Evolutionary conservation across 1,284 basidiomycete species (phyloP).

Genomic region (Microstroma glucosiphilum): DNA sequence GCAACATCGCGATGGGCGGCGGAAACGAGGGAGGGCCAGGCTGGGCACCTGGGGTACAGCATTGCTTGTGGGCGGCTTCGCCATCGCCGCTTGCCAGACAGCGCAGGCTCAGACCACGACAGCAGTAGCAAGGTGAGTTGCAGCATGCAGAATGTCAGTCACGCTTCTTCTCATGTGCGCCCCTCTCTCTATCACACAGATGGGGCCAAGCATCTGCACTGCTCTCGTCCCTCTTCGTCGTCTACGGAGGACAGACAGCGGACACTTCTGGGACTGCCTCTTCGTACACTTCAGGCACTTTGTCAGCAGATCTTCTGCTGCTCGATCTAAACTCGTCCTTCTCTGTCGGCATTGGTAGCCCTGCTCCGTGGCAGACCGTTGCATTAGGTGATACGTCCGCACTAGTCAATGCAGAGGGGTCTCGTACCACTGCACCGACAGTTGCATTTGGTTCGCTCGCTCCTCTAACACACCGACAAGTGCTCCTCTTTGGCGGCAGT

Average conservation of each 20-base stretch:
- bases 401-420: conserved; percentile 2
- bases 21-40: too few species aligned
- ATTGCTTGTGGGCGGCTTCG: background rate
- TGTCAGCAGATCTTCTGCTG: conserved; percentile 25
- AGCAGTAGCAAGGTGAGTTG: background rate
- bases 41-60: too few species aligned
- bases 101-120: background rate
- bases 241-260: conserved; percentile 43
- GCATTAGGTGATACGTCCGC: background rate
- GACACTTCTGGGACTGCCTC: conserved; percentile 31
- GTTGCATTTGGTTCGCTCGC: conserved; percentile 37
- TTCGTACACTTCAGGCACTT: conserved; percentile 36
- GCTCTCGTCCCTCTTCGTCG: conserved; percentile 23
- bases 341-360: conserved; percentile 3
- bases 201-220: conserved; percentile 43
- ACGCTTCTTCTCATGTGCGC: background rate
- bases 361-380: conserved; percentile 30
- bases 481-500: conserved; percentile 42
- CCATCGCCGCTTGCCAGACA: background rate
- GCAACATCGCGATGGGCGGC: too few species aligned
- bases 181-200: conserved; percentile 11
- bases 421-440: conserved; percentile 16
- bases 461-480: conserved; percentile 23
- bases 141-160: background rate
- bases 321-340: conserved; percentile 32